These are phyloP conservation scores for Nakaseomyces nivariensis DNA, from an alignment of 1,139 yeast genomes.

Conservation along the genomic window DNA sequence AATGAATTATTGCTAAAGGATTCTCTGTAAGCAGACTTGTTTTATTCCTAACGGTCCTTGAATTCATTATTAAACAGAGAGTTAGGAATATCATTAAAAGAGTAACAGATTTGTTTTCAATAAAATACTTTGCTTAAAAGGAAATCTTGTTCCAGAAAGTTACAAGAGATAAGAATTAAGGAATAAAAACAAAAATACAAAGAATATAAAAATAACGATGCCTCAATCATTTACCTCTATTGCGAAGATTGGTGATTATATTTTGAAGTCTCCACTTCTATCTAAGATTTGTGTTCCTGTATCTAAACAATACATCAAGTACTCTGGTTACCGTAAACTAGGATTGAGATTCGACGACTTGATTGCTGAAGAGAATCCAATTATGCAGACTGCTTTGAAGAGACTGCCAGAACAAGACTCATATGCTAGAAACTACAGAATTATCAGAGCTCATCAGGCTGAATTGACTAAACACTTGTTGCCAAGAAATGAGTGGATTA, in stretches of 20 bases:
- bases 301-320: slow-evolving; percentile 60
- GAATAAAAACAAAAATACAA: background rate
- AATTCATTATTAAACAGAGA: no score
- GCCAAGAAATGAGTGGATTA: slow-evolving; percentile 69
- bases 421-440: slow-evolving; percentile 87
- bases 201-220: slow-evolving; percentile 12
- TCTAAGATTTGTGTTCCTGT: slow-evolving; percentile 69
- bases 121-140: no score
- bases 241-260: slow-evolving; percentile 71
- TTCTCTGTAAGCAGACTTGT: no score
- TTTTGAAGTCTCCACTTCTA: slow-evolving; percentile 71
- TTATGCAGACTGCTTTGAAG: slow-evolving; percentile 74
- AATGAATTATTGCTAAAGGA: no score
- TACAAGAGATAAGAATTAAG: no score
- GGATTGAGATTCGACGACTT: slow-evolving; percentile 87
- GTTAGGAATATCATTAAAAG: no score
- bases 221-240: slow-evolving; percentile 61
- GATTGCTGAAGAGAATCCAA: slow-evolving; percentile 76
- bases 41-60: background rate
- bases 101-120: no score
- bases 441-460: slow-evolving; percentile 83
- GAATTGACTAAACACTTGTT: slow-evolving; percentile 76
- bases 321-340: slow-evolving; percentile 86
- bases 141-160: no score
- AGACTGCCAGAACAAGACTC: slow-evolving; percentile 79